phyloP scores from a whole-genome alignment of 192 early-diverging fungal species.

The Entomortierella chlamydospora region DNA sequence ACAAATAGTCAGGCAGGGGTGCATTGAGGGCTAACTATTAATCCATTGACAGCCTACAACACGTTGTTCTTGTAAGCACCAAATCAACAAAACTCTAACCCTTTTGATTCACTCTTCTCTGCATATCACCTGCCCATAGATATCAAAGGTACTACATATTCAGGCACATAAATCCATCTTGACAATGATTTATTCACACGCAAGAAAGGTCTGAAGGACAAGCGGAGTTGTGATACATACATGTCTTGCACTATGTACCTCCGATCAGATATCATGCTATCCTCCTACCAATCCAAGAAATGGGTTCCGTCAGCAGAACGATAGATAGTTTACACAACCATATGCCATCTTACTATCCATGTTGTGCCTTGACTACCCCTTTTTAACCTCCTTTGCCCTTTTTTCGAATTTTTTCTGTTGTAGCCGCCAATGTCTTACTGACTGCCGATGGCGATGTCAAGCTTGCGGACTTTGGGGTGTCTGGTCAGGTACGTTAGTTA shows the following conservation, averaged over 20 bases:
- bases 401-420: not conserved
- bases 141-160: slow-evolving; percentile 39
- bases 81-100: slow-evolving; percentile 29
- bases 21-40: not conserved
- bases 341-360: not conserved
- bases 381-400: not conserved
- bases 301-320: too few species aligned
- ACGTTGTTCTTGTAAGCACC: not conserved
- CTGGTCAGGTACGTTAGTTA: slow-evolving; percentile 76
- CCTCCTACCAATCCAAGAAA: too few species aligned
- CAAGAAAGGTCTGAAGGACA: too few species aligned
- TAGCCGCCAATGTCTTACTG: slow-evolving; percentile 88
- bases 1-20: not conserved
- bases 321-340: too few species aligned
- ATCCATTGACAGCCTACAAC: not conserved
- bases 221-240: too few species aligned
- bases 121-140: slow-evolving; percentile 26
- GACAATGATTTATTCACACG: too few species aligned
- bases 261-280: too few species aligned
- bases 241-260: too few species aligned
- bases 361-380: too few species aligned
- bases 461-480: slow-evolving; percentile 98
- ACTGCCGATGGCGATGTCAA: slow-evolving; percentile 72
- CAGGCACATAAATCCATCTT: too few species aligned
- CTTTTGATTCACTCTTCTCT: slow-evolving; percentile 3